Percentiles rank a stretch among this genome's conserved stretches.
phyloP scores from a whole-genome alignment of 371 early-diverging fungal genomes.

The Mortierella sp. region DNA sequence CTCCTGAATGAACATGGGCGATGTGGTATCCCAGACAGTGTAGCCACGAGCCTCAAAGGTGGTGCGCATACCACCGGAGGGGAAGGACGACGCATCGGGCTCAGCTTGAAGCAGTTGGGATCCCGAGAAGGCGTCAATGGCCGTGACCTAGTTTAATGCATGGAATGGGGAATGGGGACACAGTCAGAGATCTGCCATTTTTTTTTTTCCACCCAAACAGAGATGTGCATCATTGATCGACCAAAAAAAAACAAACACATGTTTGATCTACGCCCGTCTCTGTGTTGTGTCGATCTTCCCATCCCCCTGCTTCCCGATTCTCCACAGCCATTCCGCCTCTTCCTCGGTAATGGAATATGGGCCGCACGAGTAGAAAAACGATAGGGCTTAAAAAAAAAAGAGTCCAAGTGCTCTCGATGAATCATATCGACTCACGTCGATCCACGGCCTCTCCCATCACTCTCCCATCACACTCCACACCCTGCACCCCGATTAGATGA shows the following conservation, averaged over 20 bases:
- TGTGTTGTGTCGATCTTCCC: background rate
- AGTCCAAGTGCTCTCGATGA: constrained; percentile 2
- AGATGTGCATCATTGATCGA: too few relatives aligned
- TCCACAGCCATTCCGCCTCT: background rate
- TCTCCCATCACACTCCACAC: too few relatives aligned
- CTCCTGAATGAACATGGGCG: constrained; percentile 95
- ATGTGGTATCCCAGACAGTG: constrained; percentile 98
- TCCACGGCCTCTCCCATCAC: too few relatives aligned
- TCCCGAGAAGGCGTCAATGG: constrained; percentile 96
- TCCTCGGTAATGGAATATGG: background rate
- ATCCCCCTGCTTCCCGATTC: background rate
- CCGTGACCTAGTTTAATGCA: constrained; percentile 71
- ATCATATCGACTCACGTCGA: constrained; percentile 14
- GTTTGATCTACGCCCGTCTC: constrained; percentile 9
- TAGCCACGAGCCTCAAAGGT: constrained; percentile 99
- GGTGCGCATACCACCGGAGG: constrained; percentile 96
- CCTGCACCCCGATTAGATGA: too few relatives aligned
- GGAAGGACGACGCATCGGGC: constrained; percentile 99
- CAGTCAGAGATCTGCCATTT: too few relatives aligned
- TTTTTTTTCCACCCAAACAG: too few relatives aligned
- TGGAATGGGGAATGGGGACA: too few relatives aligned
- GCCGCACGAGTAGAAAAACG: background rate
- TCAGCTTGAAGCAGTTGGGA: constrained; percentile 97
- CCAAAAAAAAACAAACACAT: constrained; percentile 15
- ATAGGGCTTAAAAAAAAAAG: constrained; percentile 12